Evolutionary conservation across 2,329 filamentous ascomycete species (phyloP), one percentile per base, ranked within the genome.

Genomic region (Daldinia sp.): DNA sequence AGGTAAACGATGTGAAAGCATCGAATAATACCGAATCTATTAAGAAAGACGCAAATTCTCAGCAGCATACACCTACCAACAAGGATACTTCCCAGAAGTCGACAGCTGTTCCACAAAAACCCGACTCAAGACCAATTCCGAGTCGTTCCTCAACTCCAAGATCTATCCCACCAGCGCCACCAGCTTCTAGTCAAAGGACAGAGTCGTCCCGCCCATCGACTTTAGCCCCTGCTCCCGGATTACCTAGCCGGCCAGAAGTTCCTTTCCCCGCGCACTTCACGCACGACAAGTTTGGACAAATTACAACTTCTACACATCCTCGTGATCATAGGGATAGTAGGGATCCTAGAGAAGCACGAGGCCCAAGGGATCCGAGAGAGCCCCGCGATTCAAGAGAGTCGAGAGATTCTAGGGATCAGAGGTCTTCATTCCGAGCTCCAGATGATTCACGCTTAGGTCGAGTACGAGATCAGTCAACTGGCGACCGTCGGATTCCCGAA

Each of bases 1-100:
- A 93, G 73, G 89, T 92, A 21, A 85, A 87, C 65, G 90, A 92
- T 69, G 80, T 79, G 30, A 87, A 79, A 43, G 19, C 47, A 25
- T 51, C 57, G 25, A 53, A 62, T 50, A 45, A 51, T 21, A 48
- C 60, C 39, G 70, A 70, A 39, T 25, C 61, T 45, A 58, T 52
- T 30, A 53, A 59, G 54, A 71, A 69, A 34, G 72, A 72, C 19
- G n/a, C 53, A 11, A 50, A 68, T 19, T 11, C 62, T 13, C 29
- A 61, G 8, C 64, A 60, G 34, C 49, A 68, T 45, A 32, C 54
- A n/a, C 54, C 37, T 13, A 43, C 67, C 9, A 66, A 63, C 29
- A 68, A 63, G 25, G 72, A 64, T 51, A 49, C 49, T 25, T 51
- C 59, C 25, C 71, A 69, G 25, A 71, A 63, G 37, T 45, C 63